These are phyloP conservation scores for Sistotremastrum niveocremeum DNA, from an alignment of 768 basidiomycete genomes.

Conservation along the genomic window DNA sequence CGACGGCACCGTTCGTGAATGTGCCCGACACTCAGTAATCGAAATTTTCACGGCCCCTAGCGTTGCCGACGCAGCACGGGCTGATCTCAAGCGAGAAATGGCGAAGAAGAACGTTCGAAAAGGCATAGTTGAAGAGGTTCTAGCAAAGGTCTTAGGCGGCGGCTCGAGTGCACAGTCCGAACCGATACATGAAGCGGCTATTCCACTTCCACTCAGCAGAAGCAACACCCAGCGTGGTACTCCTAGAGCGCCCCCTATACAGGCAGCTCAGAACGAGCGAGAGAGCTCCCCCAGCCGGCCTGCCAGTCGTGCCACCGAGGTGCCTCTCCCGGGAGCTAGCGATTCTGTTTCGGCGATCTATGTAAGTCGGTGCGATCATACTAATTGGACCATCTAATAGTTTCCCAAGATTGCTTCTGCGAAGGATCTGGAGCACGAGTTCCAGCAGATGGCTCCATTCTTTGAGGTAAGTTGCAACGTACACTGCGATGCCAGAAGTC, in stretches of 20 bases:
- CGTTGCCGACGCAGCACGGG: conserved; percentile 74
- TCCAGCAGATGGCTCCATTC: conserved; percentile 57
- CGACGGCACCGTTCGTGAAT: conserved; percentile 81
- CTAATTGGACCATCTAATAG: conserved; percentile 1
- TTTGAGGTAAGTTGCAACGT: conserved; percentile 51
- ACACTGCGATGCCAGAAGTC: conserved; percentile 1
- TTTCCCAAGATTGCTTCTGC: conserved; percentile 60
- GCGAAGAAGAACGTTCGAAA: conserved; percentile 76
- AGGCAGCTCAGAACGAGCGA: background rate
- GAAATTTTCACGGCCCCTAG: conserved; percentile 75
- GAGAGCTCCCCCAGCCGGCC: conserved; percentile 21
- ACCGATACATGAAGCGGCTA: background rate
- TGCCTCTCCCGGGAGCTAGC: conserved; percentile 19
- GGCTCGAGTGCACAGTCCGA: conserved; percentile 17
- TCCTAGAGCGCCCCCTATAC: background rate
- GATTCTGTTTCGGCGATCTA: conserved; percentile 38
- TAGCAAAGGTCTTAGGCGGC: conserved; percentile 44
- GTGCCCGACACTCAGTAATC: conserved; percentile 66
- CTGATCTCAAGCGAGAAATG: conserved; percentile 90
- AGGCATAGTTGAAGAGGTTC: conserved; percentile 70
- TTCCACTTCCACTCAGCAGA: background rate
- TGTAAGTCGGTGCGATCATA: conserved; percentile 42
- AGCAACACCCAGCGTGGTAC: background rate
- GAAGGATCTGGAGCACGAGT: conserved; percentile 77
- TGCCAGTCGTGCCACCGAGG: conserved; percentile 42